Conservation (phyloP, 2,329 filamentous ascomycete species). For the Pseudocercospora pini-densiflorae region DNA sequence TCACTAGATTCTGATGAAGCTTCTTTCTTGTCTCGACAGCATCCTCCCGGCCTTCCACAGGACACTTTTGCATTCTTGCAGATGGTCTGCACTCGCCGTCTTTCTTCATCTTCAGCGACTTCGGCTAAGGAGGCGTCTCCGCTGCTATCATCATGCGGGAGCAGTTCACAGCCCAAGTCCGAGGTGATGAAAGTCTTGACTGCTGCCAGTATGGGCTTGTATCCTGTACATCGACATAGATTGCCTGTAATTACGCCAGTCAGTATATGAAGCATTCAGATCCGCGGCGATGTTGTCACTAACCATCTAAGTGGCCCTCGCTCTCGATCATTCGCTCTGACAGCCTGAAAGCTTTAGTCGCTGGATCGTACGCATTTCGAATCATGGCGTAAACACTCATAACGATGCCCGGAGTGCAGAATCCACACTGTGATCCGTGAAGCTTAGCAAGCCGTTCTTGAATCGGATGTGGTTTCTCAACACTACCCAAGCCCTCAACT, state of each 20-base stretch:
- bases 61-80: constrained; percentile 57
- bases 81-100: background rate
- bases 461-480: constrained; percentile 81
- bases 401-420: constrained; percentile 96
- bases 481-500: constrained; percentile 91
- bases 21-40: constrained; percentile 47
- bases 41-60: constrained; percentile 73
- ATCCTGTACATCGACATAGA: constrained; percentile 92
- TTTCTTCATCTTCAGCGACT: background rate
- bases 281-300: background rate
- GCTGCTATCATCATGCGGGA: constrained; percentile 38
- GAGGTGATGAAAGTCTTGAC: constrained; percentile 78
- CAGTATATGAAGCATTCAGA: background rate
- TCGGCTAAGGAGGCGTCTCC: background rate
- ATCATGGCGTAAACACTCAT: constrained; percentile 96
- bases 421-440: constrained; percentile 92
- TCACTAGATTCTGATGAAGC: constrained; percentile 66
- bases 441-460: constrained; percentile 90
- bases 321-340: constrained; percentile 49
- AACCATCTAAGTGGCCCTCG: background rate
- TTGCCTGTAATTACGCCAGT: constrained; percentile 80
- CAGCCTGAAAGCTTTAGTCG: constrained; percentile 85
- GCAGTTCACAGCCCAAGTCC: constrained; percentile 60
- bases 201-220: constrained; percentile 90
- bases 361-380: constrained; percentile 78